Conservation (phyloP, 805 yeast species). For the Sungouiella blattae region DNA sequence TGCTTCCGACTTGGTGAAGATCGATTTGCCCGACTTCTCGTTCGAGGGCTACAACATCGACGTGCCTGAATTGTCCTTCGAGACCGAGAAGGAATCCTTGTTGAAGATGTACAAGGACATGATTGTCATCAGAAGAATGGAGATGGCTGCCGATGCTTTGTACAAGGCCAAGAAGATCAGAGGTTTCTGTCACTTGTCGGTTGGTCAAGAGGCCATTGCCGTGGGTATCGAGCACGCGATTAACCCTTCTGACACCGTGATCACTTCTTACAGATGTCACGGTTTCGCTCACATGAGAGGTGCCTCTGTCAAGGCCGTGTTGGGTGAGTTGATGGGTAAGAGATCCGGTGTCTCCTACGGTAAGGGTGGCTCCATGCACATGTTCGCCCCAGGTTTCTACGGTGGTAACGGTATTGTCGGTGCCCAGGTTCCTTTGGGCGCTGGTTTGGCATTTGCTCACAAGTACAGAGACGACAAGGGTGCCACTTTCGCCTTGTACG, state of each 20-base stretch:
- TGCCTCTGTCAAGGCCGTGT: conserved; percentile 79
- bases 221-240: conserved; percentile 97
- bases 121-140: conserved; percentile 93
- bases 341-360: conserved; percentile 94
- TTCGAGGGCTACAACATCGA: conserved; percentile 83
- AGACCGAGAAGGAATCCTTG: conserved; percentile 75
- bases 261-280: conserved; percentile 98
- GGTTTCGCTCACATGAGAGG: conserved; percentile 98
- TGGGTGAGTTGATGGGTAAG: conserved; percentile 97
- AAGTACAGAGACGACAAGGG: conserved; percentile 78
- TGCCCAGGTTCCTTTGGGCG: conserved; percentile 98
- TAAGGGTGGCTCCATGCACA: conserved; percentile 99
- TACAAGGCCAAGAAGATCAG: conserved; percentile 98
- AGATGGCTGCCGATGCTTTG: conserved; percentile 97
- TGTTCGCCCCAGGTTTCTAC: conserved; percentile 91
- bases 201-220: conserved; percentile 98
- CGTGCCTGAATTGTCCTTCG: conserved; percentile 63
- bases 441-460: conserved; percentile 98
- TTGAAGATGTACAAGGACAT: conserved; percentile 95
- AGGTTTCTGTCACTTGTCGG: conserved; percentile 98
- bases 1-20: conserved; percentile 36
- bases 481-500: conserved; percentile 87
- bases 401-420: conserved; percentile 99
- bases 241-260: conserved; percentile 77
- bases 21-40: conserved; percentile 72